Evolutionary conservation across 495 filamentous ascomycete species (phyloP), one percentile per base, ranked within the genome.

Genomic region (Penicillium mononematosum): DNA sequence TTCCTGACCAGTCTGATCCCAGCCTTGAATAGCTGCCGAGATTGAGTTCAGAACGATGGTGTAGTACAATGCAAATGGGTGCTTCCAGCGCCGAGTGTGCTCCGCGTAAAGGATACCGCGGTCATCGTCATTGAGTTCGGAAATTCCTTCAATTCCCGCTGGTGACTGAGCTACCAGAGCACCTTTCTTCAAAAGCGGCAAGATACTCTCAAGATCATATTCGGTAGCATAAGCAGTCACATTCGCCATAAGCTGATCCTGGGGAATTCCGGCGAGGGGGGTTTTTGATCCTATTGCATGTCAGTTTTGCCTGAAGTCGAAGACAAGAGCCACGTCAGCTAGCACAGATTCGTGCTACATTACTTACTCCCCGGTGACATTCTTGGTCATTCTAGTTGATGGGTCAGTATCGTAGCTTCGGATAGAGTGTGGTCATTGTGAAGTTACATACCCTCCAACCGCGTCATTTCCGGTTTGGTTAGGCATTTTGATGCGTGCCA

Each of bases 41-140:
- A 91, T 83, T 19, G 87, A 89, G 67, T 85, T 87, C 32, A 86
- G 79, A 20, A 80, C 67, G 59, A 91, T 86, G 51, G 86, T 88
- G 57, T 84, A 76, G 68, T 83, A 85, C 12, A 91, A 71, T n/a
- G 73, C 75, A 58, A 56, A 64, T 8, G 88, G 86, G 22, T 88
- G 81, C 31, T 81, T 76, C 86, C 87, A 91, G 56, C 84, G 82
- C 67, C 85, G 80, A 10, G 78, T 74, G 19, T 76, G 67, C 61
- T 92, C 88, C 41, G 79, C 60, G 31, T 66, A 67, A 27, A 92
- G 73, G n/a, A 64, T 70, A 4, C 61, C 60, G 38, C 80, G 77
- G 48, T 90, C 88, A 1, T 61, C 65, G 0, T 82, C 78, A 57
- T 75, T 69, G 3, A 90, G 75, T 36, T 80, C 75, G 42, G 82